Conservation (phyloP, 805 yeast genomes). For the Candida boleticola region DNA sequence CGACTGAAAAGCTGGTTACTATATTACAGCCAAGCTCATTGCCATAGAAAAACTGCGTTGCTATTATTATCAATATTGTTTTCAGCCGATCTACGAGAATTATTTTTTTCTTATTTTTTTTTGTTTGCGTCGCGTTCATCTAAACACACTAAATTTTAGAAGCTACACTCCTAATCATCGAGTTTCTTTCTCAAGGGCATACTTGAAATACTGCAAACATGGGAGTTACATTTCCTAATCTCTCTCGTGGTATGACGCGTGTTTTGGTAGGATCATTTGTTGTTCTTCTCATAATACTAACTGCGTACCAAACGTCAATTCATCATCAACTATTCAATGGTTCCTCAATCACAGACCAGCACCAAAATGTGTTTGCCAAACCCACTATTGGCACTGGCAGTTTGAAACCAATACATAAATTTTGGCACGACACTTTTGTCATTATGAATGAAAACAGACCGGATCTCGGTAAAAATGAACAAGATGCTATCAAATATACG, state of each 20-base stretch:
- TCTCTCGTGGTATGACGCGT: not conserved
- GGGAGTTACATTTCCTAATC: not conserved
- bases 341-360: not conserved
- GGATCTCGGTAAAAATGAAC: slow-evolving; percentile 11
- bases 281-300: not conserved
- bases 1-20: too few relatives aligned
- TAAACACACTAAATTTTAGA: too few relatives aligned
- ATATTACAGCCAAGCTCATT: too few relatives aligned
- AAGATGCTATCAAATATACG: slow-evolving; percentile 20
- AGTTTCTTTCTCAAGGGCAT: too few relatives aligned
- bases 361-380: not conserved
- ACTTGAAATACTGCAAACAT: too few relatives aligned
- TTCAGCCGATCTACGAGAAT: too few relatives aligned
- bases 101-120: too few relatives aligned
- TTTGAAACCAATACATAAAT: slow-evolving; percentile 15
- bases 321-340: not conserved
- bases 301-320: slow-evolving; percentile 1
- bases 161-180: too few relatives aligned
- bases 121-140: too few relatives aligned
- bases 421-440: slow-evolving; percentile 27
- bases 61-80: too few relatives aligned
- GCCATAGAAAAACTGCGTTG: too few relatives aligned
- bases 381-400: not conserved
- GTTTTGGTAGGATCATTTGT: not conserved
- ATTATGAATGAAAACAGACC: slow-evolving; percentile 19